phyloP scores from a whole-genome alignment of 2,329 filamentous ascomycete species.

The Pseudogymnoascus sp. region DNA sequence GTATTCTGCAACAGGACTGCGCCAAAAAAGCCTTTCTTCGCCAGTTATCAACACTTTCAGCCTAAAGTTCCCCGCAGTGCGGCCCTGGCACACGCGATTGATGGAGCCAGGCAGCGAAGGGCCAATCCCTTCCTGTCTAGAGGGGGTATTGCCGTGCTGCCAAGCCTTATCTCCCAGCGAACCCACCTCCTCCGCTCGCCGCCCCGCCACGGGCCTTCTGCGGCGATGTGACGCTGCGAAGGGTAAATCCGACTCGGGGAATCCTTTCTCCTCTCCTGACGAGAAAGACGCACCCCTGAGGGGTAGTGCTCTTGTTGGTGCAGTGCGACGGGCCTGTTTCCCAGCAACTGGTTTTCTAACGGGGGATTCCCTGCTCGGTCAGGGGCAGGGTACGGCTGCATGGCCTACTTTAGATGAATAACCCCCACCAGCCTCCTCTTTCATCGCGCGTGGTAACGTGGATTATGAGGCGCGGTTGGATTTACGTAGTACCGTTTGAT shows the following conservation, averaged over 20 bases:
- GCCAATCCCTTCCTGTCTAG: background rate
- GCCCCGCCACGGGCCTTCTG: background rate
- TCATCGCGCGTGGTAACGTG: background rate
- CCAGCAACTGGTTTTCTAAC: constrained; percentile 1
- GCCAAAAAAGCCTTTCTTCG: constrained; percentile 3
- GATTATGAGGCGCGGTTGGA: background rate
- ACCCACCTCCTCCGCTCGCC: background rate
- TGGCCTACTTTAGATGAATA: constrained; percentile 4
- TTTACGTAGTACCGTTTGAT: background rate
- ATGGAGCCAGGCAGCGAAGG: background rate
- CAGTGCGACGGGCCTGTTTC: background rate
- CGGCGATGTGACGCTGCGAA: background rate
- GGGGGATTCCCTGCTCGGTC: background rate
- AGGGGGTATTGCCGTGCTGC: background rate
- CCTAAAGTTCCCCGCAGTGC: background rate
- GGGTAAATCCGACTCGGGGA: constrained; percentile 2
- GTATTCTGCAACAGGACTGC: background rate
- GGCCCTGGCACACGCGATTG: background rate
- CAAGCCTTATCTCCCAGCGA: background rate
- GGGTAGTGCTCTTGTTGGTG: background rate
- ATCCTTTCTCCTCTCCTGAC: constrained; percentile 6
- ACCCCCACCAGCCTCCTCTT: constrained; percentile 5
- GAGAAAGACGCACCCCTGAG: background rate
- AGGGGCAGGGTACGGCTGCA: background rate
- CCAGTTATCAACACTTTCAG: constrained; percentile 1